phyloP scores from a whole-genome alignment of 768 basidiomycete species.

The Phylloporus arenicola region DNA sequence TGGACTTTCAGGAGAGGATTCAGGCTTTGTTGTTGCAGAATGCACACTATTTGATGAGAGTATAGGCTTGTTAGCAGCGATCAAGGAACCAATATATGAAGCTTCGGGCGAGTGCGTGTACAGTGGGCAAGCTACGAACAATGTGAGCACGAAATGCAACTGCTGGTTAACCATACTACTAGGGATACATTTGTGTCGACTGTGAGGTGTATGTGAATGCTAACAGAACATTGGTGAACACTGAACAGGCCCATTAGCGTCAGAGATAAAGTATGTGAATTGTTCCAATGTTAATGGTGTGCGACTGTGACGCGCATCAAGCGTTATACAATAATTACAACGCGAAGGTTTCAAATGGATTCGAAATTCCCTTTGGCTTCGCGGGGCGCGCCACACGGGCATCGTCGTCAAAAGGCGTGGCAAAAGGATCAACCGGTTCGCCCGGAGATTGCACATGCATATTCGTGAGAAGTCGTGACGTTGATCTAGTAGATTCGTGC shows the following conservation, averaged over 20 bases:
- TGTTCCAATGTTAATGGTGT: not conserved
- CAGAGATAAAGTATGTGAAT: constrained; percentile 9
- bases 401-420: constrained; percentile 79
- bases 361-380: constrained; percentile 44
- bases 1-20: not conserved
- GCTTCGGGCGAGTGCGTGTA: not conserved
- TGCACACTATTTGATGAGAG: not conserved
- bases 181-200: constrained; percentile 22
- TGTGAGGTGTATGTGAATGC: constrained; percentile 1
- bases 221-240: constrained; percentile 1
- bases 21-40: not conserved
- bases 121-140: too few species aligned
- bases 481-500: constrained; percentile 28
- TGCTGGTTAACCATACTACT: constrained; percentile 9
- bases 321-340: constrained; percentile 18
- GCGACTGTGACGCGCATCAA: not conserved
- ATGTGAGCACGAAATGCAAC: not conserved
- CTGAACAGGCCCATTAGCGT: constrained; percentile 8
- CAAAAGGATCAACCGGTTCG: constrained; percentile 48
- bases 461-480: constrained; percentile 42
- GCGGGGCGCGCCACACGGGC: constrained; percentile 31
- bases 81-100: not conserved
- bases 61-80: not conserved
- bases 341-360: constrained; percentile 44
- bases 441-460: constrained; percentile 37